A percentile compares a stretch with the other conserved stretches of the same genome.
These are phyloP conservation scores for Kitagawia praeruptora DNA, from an alignment of 129 eudicot genomes.

Conservation along the genomic window DNA sequence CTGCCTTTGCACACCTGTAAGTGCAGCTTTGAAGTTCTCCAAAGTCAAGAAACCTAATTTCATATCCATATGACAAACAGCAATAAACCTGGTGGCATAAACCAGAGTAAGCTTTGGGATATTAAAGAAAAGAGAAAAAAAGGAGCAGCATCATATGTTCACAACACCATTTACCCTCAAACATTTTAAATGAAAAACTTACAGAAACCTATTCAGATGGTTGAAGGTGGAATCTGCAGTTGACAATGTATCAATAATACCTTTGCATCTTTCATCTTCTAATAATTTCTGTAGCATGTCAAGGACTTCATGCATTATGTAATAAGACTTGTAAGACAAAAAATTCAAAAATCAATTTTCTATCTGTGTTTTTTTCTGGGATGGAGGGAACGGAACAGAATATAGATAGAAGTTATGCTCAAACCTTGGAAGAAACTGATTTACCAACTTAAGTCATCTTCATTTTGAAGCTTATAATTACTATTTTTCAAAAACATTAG, in stretches of 20 bases:
- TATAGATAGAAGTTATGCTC: neutral
- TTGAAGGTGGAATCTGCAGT: constrained; percentile 55
- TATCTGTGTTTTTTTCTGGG: neutral
- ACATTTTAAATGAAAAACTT: constrained; percentile 24
- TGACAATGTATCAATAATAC: constrained; percentile 37
- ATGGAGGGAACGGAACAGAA: neutral
- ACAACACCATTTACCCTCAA: neutral
- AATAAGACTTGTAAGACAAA: neutral
- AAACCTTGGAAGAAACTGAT: neutral
- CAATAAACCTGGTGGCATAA: constrained; percentile 44
- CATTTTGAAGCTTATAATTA: neutral
- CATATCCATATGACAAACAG: constrained; percentile 57
- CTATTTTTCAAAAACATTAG: neutral
- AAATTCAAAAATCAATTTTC: neutral
- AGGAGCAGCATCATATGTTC: constrained; percentile 1
- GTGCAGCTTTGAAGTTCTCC: constrained; percentile 81
- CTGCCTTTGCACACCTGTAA: constrained; percentile 61
- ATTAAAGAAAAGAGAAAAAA: neutral
- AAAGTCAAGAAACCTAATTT: constrained; percentile 58
- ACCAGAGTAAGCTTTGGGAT: constrained; percentile 8
- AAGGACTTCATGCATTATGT: constrained; percentile 28
- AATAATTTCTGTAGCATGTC: constrained; percentile 51
- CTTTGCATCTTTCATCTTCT: constrained; percentile 52
- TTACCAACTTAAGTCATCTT: neutral
- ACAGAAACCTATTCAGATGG: constrained; percentile 66